Percentiles rank a stretch among this genome's conserved stretches.
Evolutionary conservation across 352 stramenopile species (phyloP).

Genomic region (Albugo laibachii): DNA sequence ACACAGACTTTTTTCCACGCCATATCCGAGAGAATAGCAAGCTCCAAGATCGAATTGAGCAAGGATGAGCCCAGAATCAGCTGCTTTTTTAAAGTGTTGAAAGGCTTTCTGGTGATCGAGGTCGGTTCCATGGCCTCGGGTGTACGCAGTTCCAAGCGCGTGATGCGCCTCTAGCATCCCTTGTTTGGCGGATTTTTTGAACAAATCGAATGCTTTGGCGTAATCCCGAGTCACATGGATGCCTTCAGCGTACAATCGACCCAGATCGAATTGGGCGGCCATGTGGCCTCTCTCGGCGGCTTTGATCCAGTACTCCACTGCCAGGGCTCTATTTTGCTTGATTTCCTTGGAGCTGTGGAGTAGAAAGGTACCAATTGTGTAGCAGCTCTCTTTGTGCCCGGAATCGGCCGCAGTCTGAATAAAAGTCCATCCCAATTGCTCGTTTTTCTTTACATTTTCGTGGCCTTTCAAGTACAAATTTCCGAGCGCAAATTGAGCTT

Average conservation of each 20-base stretch:
- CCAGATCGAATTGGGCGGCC: conserved; percentile 53
- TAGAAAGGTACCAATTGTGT: conserved; percentile 56
- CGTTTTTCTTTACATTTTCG: conserved; percentile 20
- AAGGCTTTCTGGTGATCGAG: conserved; percentile 15
- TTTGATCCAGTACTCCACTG: conserved; percentile 41
- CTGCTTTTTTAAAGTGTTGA: conserved; percentile 33
- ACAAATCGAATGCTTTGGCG: conserved; percentile 33
- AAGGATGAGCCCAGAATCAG: conserved; percentile 26
- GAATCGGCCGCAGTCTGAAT: conserved; percentile 40
- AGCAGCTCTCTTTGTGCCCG: conserved; percentile 42
- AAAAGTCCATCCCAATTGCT: conserved; percentile 24
- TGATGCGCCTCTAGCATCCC: conserved; percentile 52
- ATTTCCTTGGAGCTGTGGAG: conserved; percentile 24
- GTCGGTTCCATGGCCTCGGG: conserved; percentile 18
- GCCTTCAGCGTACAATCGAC: conserved; percentile 50
- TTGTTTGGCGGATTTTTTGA: conserved; percentile 25
- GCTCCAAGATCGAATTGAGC: conserved; percentile 69
- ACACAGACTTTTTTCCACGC: conserved; percentile 21
- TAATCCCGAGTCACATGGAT: conserved; percentile 38
- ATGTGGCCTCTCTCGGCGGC: conserved; percentile 42
- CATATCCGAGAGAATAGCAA: conserved; percentile 49
- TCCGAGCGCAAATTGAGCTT: conserved; percentile 45
- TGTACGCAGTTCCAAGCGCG: conserved; percentile 29
- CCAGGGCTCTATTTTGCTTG: conserved; percentile 12
- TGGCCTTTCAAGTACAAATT: conserved; percentile 51